Evolutionary conservation across 148 eudicot species (phyloP).

Genomic region (Chenopodium album): DNA sequence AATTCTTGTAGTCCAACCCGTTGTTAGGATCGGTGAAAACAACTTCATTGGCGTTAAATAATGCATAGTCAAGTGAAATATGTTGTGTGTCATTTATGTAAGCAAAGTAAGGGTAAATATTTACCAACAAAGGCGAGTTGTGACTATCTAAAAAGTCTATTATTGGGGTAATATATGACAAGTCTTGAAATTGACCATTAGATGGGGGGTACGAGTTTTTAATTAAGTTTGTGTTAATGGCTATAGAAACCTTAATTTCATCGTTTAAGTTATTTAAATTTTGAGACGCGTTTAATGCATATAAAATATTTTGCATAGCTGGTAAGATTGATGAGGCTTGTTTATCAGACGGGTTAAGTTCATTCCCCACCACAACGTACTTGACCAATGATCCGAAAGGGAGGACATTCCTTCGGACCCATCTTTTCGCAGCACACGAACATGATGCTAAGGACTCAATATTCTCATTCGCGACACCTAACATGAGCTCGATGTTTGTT

Average conservation of each 20-base stretch:
- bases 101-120: constrained; percentile 41
- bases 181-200: constrained; percentile 13
- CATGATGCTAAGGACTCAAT: constrained; percentile 17
- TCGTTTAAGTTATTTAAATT: background rate
- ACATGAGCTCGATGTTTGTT: constrained; percentile 20
- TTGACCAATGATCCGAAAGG: constrained; percentile 1
- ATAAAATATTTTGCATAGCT: constrained; percentile 12
- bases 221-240: constrained; percentile 7
- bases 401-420: background rate
- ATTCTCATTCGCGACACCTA: constrained; percentile 12
- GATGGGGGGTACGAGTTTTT: constrained; percentile 35
- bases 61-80: constrained; percentile 20
- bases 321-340: background rate
- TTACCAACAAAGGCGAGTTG: constrained; percentile 30
- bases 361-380: constrained; percentile 14
- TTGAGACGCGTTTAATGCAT: background rate
- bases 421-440: constrained; percentile 11
- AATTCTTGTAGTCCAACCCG: constrained; percentile 29
- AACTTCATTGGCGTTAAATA: constrained; percentile 14
- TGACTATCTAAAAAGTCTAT: constrained; percentile 17
- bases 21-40: constrained; percentile 24
- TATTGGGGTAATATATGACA: constrained; percentile 22
- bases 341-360: background rate
- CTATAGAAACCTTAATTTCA: constrained; percentile 16
- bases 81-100: background rate